A percentile compares a stretch with the other conserved stretches of the same genome.
Conservation (phyloP, 2,329 filamentous ascomycete genomes). For the Alternaria gaisen region DNA sequence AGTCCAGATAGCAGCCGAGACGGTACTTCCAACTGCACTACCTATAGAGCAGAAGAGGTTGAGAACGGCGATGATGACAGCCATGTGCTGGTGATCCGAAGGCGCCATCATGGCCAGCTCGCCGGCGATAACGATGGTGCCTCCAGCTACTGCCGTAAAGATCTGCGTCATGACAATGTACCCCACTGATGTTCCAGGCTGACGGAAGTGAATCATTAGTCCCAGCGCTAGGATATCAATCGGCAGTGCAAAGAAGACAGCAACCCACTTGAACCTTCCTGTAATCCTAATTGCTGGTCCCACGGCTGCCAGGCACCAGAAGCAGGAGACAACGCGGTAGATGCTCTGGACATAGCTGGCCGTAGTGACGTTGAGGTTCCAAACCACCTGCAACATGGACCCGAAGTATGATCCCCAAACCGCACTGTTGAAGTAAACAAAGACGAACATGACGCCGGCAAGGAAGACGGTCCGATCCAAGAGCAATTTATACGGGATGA, state of each 20-base stretch:
- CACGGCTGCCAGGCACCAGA: not conserved
- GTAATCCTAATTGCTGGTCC: conserved; percentile 28
- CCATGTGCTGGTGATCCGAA: conserved; percentile 28
- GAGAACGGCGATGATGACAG: conserved; percentile 54
- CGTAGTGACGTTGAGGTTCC: conserved; percentile 36
- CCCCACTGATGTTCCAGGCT: conserved; percentile 32
- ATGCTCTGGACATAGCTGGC: conserved; percentile 48
- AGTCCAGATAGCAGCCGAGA: conserved; percentile 71
- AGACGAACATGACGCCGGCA: conserved; percentile 58
- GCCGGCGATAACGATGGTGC: conserved; percentile 33
- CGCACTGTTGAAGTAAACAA: conserved; percentile 30
- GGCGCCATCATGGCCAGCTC: conserved; percentile 32
- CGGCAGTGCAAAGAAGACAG: conserved; percentile 25
- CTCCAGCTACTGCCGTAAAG: conserved; percentile 32
- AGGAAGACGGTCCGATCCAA: conserved; percentile 56
- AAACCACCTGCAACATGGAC: conserved; percentile 51
- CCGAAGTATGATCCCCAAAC: conserved; percentile 50
- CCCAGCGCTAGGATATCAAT: conserved; percentile 32
- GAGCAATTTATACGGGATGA: conserved; percentile 44
- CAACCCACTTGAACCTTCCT: conserved; percentile 30
- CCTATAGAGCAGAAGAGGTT: conserved; percentile 68
- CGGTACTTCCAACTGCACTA: conserved; percentile 52
- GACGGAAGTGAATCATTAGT: conserved; percentile 19
- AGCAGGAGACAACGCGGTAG: conserved; percentile 42
- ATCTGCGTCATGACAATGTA: conserved; percentile 45